Base-by-base conservation (phyloP, 73 alveolate genomes). In the Breviolum minutum region DNA sequence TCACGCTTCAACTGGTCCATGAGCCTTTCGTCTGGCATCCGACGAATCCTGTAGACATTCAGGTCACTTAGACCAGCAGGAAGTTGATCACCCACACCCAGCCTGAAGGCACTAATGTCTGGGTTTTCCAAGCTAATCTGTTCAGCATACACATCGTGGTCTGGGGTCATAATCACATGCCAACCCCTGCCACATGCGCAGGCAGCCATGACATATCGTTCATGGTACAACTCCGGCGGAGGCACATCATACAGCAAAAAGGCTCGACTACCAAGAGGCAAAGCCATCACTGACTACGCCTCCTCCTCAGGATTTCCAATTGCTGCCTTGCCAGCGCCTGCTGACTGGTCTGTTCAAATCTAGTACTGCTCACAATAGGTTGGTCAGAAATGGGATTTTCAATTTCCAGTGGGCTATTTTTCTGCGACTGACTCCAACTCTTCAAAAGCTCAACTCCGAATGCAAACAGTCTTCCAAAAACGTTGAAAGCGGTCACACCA, bases 101-200 rank as follows among this genome's bases (percentile, higher is more conserved):
- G 0, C 19, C 91, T 13, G 3, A 82, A 82, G 1, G 60, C 54
- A 8, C 29, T 10, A 7, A 82, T 7, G 91, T 82, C 91, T 7
- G 19, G 27, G 1, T 82, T 82, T 32, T 88, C 71, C 71, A 82
- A 60, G 22, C n/a, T 8, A 5, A 82, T 82, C 22, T 63, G 82
- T 26, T 86, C 95, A 62, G 77, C 63, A 26, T 63, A 86, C 4
- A n/a, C 32, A 2, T 79, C 87, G 20, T 11, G 66, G 20, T 79
- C 87, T 5, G 87, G 87, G n/a, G 87, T 79, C 19, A 79, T 22
- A 20, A 86, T 29, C 30, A 86, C 27, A 29, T 86, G 91, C 73
- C 73, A 82, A 0, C 91, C 91, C 8, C 48, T 16, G 19, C 91
- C 91, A 24, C 91, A 82, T 16, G 20, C 24, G 22, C 91, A 82